Evolutionary conservation across 2,329 filamentous ascomycete species (phyloP), one percentile per base, ranked within the genome.

Genomic region (Pseudocercospora eumusae): DNA sequence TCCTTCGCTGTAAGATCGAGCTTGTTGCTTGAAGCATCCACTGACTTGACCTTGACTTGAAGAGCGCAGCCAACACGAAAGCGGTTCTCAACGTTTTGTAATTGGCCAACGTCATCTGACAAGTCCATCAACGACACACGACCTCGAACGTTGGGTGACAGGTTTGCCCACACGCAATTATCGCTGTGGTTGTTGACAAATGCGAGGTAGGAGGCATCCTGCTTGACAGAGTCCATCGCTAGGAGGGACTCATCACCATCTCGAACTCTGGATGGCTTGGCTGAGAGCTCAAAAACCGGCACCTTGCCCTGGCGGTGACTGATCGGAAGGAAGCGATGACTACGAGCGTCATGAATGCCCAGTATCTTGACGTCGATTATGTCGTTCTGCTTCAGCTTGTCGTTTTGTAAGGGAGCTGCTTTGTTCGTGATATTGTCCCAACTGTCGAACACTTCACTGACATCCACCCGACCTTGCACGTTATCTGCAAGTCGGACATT

Each of bases 51-150:
- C 25, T 87, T 87, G 10, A 93, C 91, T 74, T 86, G 89, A 49
- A 99, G 77, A 4, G 92, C 95, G 50, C 90, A 95, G n/a, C 95
- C 95, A 42, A 96, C 76, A 0, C 95, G 93, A 76, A 96, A 98
- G 76, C 91, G 90, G 65, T 85, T 83, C 53, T 87, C 83, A 2
- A 97, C 79, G 70, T 96, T 86, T 31, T 88, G 85, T 36, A 96
- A 80, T 59, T 90, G 83, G 7, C 92, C 90, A 52, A 96, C 79
- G 74, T 98, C 92, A 70, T 96, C 91, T 0, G 92, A 92, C 8
- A 95, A 86, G 72, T 98, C 93, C 75, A 95, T 86, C 64, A 89
- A 84, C 58, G 87, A 86, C 60, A 99, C 86, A 56, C 92, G 87
- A 60, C 95, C 95, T 62, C 93, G 88, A 15, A 99, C 87, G 57